Conservation (phyloP, 176 grass and related monocot genomes). For the Canna indica region DNA sequence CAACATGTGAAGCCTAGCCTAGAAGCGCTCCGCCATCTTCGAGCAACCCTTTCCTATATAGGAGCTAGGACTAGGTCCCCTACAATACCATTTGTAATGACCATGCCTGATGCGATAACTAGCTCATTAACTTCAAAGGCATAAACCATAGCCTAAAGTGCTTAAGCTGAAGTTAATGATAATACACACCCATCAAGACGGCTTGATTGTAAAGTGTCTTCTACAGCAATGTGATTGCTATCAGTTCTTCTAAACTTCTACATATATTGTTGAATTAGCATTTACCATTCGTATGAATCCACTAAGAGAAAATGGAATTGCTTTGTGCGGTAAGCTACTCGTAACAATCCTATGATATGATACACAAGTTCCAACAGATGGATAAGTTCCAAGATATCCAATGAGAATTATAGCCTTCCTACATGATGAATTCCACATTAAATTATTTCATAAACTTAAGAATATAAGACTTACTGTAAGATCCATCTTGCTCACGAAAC, state of each 20-base stretch:
- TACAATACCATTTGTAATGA: no score
- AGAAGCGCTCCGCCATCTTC: no score
- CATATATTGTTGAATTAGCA: background rate
- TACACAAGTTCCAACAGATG: background rate
- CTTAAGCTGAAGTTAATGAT: no score
- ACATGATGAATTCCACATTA: background rate
- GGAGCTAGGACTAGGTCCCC: no score
- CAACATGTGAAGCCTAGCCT: no score
- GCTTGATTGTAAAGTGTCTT: no score
- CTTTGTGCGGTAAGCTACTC: background rate
- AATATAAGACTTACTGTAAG: slow-evolving; percentile 66
- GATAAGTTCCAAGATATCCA: background rate
- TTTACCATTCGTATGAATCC: slow-evolving; percentile 1
- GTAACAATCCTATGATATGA: background rate
- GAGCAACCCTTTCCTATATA: no score
- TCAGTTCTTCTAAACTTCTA: background rate
- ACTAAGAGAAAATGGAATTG: background rate
- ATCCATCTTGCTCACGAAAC: slow-evolving; percentile 78
- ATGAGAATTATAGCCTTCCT: background rate
- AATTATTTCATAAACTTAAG: background rate
- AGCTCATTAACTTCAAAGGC: no score
- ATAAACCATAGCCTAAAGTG: no score
- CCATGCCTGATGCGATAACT: no score
- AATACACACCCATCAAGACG: no score
- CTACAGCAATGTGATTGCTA: background rate